phyloP scores from a whole-genome alignment of 345 rosid species.

The Camelina laxa region DNA sequence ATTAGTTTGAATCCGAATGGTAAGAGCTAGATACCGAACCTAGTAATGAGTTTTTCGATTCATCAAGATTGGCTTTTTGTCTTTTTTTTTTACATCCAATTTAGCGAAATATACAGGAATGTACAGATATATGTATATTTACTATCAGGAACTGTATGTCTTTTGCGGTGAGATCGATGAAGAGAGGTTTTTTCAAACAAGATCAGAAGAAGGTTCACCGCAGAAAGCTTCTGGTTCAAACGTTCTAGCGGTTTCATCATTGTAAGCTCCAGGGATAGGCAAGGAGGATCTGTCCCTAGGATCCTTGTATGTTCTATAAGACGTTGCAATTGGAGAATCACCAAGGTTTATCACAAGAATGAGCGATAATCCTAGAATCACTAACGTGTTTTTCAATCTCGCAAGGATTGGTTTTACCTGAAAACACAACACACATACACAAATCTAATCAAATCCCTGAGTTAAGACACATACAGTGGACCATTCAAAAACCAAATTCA shows the following conservation, averaged over 20 bases:
- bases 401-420: conserved; percentile 89
- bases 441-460: neutral
- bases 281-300: conserved; percentile 49
- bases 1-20: too few species aligned
- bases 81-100: neutral
- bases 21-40: neutral
- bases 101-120: conserved; percentile 16
- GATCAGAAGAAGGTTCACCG: conserved; percentile 59
- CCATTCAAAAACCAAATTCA: neutral
- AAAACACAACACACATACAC: conserved; percentile 15
- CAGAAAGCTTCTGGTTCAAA: conserved; percentile 93
- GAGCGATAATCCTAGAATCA: conserved; percentile 67
- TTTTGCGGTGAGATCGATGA: neutral
- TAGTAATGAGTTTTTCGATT: neutral
- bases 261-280: conserved; percentile 71
- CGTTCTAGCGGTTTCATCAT: conserved; percentile 73
- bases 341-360: conserved; percentile 60
- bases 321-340: conserved; percentile 47
- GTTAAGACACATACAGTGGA: neutral
- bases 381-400: conserved; percentile 77
- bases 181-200: conserved; percentile 33
- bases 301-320: conserved; percentile 42
- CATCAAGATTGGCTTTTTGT: conserved; percentile 11
- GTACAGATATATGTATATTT: conserved; percentile 29
- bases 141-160: neutral